A percentile compares a stretch with the other conserved stretches of the same genome.
Conservation (phyloP, 2,329 filamentous ascomycete species). For the Orbilia brochopaga region DNA sequence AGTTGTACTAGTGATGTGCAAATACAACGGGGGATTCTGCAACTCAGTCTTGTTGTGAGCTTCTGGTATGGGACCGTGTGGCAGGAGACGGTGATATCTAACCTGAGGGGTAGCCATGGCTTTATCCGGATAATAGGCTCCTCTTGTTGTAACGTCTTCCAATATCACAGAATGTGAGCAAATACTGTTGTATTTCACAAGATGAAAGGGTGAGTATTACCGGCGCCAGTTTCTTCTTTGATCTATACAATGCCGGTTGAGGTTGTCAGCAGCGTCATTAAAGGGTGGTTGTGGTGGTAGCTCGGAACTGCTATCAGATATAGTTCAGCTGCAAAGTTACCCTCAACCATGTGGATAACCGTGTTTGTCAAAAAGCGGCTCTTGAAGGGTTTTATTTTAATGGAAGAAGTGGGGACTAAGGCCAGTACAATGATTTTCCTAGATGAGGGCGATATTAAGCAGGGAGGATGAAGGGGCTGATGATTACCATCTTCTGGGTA, state of each 20-base stretch:
- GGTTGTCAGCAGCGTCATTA: slow-evolving; percentile 50
- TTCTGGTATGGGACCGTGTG: not conserved
- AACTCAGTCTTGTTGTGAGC: slow-evolving; percentile 5
- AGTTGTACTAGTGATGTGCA: slow-evolving; percentile 90
- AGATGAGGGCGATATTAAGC: slow-evolving; percentile 63
- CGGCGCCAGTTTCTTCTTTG: slow-evolving; percentile 98
- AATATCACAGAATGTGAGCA: slow-evolving; percentile 65
- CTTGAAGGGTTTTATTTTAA: not conserved
- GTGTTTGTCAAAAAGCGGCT: slow-evolving; percentile 48
- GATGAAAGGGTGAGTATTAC: slow-evolving; percentile 75
- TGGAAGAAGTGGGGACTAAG: slow-evolving; percentile 56
- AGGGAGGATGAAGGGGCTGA: slow-evolving; percentile 64
- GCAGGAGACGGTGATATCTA: slow-evolving; percentile 59
- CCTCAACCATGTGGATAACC: slow-evolving; percentile 60
- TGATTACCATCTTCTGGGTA: slow-evolving; percentile 98
- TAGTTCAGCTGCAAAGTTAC: slow-evolving; percentile 73
- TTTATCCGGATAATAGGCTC: slow-evolving; percentile 96
- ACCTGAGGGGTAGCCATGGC: slow-evolving; percentile 93
- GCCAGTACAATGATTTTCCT: slow-evolving; percentile 67
- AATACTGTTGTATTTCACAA: slow-evolving; percentile 64
- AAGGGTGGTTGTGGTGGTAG: slow-evolving; percentile 37
- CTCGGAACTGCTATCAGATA: slow-evolving; percentile 67
- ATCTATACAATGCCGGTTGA: slow-evolving; percentile 83
- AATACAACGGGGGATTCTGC: slow-evolving; percentile 89
- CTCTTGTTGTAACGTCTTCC: slow-evolving; percentile 98